Conservation (phyloP, 1,284 basidiomycete species). For the Pyrrhoderma lamaoense region DNA sequence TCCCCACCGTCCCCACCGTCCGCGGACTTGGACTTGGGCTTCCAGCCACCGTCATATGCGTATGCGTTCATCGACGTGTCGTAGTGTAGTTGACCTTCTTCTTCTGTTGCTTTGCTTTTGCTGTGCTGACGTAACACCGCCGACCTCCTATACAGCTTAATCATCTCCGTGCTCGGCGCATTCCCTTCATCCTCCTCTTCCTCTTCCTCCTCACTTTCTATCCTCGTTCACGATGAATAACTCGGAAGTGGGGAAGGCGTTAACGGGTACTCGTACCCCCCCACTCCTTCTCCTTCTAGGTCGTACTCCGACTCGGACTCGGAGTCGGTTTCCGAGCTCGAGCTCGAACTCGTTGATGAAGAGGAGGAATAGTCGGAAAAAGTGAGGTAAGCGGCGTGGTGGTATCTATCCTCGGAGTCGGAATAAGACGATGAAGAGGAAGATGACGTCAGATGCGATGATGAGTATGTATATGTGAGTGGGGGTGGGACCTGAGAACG, state of each 20-base stretch:
- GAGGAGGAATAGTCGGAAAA: too few species aligned
- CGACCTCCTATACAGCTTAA: background rate
- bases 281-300: background rate
- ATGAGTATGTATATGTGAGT: too few species aligned
- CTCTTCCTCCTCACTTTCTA: constrained; percentile 11
- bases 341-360: too few species aligned
- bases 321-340: background rate
- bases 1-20: too few species aligned
- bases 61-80: background rate
- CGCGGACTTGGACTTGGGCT: too few species aligned
- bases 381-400: background rate
- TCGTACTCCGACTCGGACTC: background rate
- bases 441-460: background rate
- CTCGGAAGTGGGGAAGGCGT: background rate
- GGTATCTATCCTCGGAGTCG: constrained; percentile 1
- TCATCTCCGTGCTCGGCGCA: background rate
- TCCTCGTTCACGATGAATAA: constrained; percentile 10
- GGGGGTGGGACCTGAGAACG: constrained; percentile 1
- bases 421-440: constrained; percentile 2
- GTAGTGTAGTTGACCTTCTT: background rate
- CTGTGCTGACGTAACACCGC: background rate
- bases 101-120: background rate
- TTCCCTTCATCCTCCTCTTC: background rate
- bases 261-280: background rate
- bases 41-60: too few species aligned